phyloP scores from a whole-genome alignment of 2,329 filamentous ascomycete species.

The Arthrobotrys iridis region DNA sequence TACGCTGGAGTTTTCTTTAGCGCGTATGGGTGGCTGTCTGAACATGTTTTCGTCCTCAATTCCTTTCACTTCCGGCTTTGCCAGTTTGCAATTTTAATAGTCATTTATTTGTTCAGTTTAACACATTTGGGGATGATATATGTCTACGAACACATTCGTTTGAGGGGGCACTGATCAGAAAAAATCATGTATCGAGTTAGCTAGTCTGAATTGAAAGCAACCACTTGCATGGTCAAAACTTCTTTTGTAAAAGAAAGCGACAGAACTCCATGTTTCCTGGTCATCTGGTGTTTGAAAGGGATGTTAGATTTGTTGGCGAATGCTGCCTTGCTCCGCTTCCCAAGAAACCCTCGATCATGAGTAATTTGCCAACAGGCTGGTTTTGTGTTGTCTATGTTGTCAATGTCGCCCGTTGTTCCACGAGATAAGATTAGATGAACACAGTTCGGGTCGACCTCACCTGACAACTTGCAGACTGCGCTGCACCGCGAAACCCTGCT shows the following conservation, averaged over 20 bases:
- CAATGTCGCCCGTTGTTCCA: constrained; percentile 24
- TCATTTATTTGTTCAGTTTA: background rate
- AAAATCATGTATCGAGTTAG: constrained; percentile 23
- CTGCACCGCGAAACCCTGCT: constrained; percentile 10
- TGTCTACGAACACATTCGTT: constrained; percentile 11
- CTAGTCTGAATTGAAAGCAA: constrained; percentile 1
- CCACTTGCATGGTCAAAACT: constrained; percentile 6
- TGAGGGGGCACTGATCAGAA: constrained; percentile 30
- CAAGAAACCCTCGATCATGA: no score
- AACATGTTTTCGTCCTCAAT: background rate
- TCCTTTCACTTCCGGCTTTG: background rate
- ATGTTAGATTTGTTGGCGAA: constrained; percentile 7
- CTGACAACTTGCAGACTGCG: constrained; percentile 18
- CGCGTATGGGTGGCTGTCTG: constrained; percentile 20
- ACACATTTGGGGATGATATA: background rate
- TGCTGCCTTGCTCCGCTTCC: background rate
- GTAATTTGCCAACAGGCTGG: no score
- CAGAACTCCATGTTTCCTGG: background rate
- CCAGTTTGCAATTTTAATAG: background rate
- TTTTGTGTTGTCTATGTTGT: constrained; percentile 44
- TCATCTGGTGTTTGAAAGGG: background rate
- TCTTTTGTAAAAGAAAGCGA: background rate
- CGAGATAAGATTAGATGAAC: constrained; percentile 53
- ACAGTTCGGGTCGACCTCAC: constrained; percentile 2
- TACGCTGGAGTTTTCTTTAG: background rate